Percentiles rank a stretch among this genome's conserved stretches.
Conservation (phyloP, 2,329 filamentous ascomycete species). For the Talaromyces marneffei region DNA sequence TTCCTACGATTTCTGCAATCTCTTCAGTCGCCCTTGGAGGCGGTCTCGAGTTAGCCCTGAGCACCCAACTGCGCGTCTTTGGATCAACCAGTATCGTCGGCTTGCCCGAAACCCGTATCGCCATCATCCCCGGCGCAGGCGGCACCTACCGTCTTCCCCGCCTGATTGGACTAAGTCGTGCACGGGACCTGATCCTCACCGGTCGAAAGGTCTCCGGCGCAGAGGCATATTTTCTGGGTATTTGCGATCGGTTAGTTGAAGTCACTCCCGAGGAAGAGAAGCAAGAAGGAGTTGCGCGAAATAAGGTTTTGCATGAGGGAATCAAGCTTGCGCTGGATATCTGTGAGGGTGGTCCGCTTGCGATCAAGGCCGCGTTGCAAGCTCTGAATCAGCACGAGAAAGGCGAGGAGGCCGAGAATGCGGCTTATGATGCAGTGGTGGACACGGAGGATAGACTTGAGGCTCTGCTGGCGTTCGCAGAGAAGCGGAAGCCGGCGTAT, state of each 20-base stretch:
- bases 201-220: conserved; percentile 75
- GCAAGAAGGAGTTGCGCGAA: conserved; percentile 55
- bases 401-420: conserved; percentile 73
- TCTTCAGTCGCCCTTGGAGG: conserved; percentile 83
- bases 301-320: conserved; percentile 66
- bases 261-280: conserved; percentile 52
- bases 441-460: conserved; percentile 81
- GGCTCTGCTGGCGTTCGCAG: conserved; percentile 76
- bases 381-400: conserved; percentile 64
- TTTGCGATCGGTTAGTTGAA: conserved; percentile 87
- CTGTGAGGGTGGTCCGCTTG: conserved; percentile 82
- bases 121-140: conserved; percentile 90
- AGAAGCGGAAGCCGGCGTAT: conserved; percentile 67
- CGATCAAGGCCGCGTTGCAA: conserved; percentile 69
- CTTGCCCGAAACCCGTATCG: conserved; percentile 85
- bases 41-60: conserved; percentile 85
- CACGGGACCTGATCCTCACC: conserved; percentile 85
- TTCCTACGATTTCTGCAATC: conserved; percentile 86
- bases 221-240: conserved; percentile 85
- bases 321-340: conserved; percentile 76
- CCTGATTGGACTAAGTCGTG: conserved; percentile 71
- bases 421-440: conserved; percentile 78
- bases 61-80: conserved; percentile 84
- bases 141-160: conserved; percentile 82
- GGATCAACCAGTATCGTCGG: conserved; percentile 71